phyloP scores from a whole-genome alignment of 139 green algal genomes.

The Chloropicon primus region DNA sequence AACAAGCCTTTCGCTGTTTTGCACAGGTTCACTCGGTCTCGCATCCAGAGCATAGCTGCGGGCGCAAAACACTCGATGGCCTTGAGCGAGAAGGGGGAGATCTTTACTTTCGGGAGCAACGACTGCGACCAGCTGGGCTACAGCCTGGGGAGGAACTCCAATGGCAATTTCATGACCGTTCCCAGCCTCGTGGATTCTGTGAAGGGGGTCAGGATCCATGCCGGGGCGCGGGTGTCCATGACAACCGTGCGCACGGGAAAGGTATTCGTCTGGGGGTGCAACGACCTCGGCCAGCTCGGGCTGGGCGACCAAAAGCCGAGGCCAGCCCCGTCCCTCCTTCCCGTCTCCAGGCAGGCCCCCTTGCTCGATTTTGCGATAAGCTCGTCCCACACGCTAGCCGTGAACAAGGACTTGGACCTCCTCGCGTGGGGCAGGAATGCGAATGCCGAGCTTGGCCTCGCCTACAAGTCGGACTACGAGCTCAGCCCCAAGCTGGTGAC shows the following conservation, averaged over 20 bases:
- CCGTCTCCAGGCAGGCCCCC: background rate
- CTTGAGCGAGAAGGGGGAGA: slow-evolving; percentile 14
- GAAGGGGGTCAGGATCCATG: slow-evolving; percentile 1
- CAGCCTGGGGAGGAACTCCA: background rate
- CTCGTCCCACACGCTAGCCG: slow-evolving; percentile 8
- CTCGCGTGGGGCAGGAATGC: slow-evolving; percentile 13
- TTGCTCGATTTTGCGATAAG: slow-evolving; percentile 4
- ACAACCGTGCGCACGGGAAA: background rate
- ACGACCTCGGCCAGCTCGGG: slow-evolving; percentile 14
- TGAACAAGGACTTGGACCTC: slow-evolving; percentile 10
- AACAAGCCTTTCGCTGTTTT: slow-evolving; percentile 5
- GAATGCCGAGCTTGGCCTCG: slow-evolving; percentile 7
- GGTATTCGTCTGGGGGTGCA: slow-evolving; percentile 19
- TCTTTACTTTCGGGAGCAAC: slow-evolving; percentile 14
- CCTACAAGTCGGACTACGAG: slow-evolving; percentile 1
- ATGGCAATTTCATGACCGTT: slow-evolving; percentile 5
- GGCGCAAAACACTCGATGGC: slow-evolving; percentile 10
- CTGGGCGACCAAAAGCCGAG: slow-evolving; percentile 3
- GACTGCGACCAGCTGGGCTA: slow-evolving; percentile 4
- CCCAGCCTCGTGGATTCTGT: slow-evolving; percentile 4
- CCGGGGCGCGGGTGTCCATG: background rate
- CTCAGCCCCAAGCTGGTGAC: slow-evolving; percentile 5
- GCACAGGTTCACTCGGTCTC: slow-evolving; percentile 16
- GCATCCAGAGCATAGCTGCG: slow-evolving; percentile 2
- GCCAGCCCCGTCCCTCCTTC: slow-evolving; percentile 7